Percentiles rank a stretch among this genome's conserved stretches.
These are phyloP conservation scores for Paecilomyces formosus DNA, from an alignment of 2,329 filamentous ascomycete genomes.

Conservation along the genomic window DNA sequence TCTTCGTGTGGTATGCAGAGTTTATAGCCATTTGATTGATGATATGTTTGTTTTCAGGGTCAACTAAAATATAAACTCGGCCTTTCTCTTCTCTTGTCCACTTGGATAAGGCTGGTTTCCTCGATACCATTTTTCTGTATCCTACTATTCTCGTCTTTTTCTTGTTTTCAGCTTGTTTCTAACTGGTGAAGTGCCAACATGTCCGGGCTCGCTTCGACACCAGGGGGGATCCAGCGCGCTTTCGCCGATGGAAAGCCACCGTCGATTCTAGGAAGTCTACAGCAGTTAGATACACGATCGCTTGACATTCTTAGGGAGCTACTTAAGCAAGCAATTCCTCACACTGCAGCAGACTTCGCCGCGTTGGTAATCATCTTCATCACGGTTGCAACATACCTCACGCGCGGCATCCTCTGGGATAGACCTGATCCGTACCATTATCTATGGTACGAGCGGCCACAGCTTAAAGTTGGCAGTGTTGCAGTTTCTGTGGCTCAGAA, in stretches of 20 bases:
- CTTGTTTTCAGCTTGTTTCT: not conserved
- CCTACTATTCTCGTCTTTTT: not conserved
- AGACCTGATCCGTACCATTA: slow-evolving; percentile 43
- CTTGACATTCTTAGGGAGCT: not conserved
- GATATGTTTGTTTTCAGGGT: not conserved
- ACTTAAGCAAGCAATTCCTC: not conserved
- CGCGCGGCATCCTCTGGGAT: slow-evolving; percentile 40
- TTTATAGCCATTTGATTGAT: not conserved
- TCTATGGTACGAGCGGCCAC: slow-evolving; percentile 44
- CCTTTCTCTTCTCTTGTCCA: not conserved
- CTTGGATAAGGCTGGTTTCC: not conserved
- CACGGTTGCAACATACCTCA: slow-evolving; percentile 32
- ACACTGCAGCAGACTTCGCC: slow-evolving; percentile 22
- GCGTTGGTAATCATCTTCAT: slow-evolving; percentile 30
- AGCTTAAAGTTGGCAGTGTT: slow-evolving; percentile 25
- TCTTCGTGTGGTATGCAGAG: not conserved
- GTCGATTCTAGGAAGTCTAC: not conserved
- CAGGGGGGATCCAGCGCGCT: not conserved
- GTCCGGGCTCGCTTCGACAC: not conserved
- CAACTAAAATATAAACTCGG: not conserved
- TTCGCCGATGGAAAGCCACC: not conserved
- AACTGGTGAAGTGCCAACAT: not conserved
- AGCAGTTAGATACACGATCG: not conserved
- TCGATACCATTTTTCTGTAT: not conserved
- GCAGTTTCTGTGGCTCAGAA: slow-evolving; percentile 9